Evolutionary conservation across 106 monocot species (phyloP).

Genomic region (Phalaenopsis equestris): DNA sequence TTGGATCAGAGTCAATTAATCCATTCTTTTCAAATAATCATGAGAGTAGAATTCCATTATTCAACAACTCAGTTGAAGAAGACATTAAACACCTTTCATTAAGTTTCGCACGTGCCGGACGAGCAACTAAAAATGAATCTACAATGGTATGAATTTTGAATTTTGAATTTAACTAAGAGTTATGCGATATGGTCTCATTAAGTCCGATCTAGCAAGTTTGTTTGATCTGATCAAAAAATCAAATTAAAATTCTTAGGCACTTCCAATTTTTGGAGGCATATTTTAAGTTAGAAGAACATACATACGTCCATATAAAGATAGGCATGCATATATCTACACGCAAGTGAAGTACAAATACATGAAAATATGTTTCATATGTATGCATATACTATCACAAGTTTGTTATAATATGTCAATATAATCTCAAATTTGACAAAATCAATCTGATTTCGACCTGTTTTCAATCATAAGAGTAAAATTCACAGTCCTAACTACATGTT

Average conservation of each 20-base stretch:
- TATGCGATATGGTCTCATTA: background rate
- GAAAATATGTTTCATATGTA: background rate
- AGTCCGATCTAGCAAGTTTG: too few relatives aligned
- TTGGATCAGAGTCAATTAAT: conserved; percentile 30
- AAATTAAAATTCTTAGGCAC: too few relatives aligned
- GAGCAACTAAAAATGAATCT: conserved; percentile 8
- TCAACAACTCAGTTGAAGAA: conserved; percentile 11
- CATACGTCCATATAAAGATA: too few relatives aligned
- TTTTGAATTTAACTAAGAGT: background rate
- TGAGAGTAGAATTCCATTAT: conserved; percentile 19
- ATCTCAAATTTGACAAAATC: background rate
- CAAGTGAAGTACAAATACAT: too few relatives aligned
- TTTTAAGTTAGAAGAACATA: too few relatives aligned
- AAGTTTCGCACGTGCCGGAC: background rate
- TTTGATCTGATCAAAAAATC: too few relatives aligned
- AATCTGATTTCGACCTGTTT: background rate
- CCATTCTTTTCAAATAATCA: conserved; percentile 21
- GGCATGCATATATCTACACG: too few relatives aligned
- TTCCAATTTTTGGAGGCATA: background rate
- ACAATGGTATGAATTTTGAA: conserved; percentile 21
- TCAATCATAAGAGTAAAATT: background rate
- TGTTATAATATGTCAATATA: background rate
- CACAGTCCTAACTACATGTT: too few relatives aligned
- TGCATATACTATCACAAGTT: background rate
- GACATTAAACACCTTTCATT: conserved; percentile 8